Base-by-base conservation (phyloP, 352 stramenopile species). In the Globisporangium echinulatum region DNA sequence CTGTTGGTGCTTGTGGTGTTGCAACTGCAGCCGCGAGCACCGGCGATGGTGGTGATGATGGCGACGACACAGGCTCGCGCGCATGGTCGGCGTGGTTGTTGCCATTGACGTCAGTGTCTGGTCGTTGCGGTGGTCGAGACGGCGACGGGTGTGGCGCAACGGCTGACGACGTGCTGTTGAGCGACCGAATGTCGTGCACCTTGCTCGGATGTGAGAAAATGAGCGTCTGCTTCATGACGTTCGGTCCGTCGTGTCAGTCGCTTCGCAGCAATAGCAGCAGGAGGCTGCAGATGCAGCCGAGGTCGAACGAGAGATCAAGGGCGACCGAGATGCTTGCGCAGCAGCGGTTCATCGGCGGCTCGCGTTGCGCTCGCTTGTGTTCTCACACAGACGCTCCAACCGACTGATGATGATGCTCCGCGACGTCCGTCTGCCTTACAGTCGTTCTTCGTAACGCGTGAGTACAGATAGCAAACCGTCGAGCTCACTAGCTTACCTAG, bases 171-270 rank as follows among this genome's bases (percentile, higher is more conserved):
- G 49, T 9, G 19, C 14, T 14, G 38, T 43, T 36, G 33, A 49
- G 36, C 1, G 55, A 61, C 33, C 54, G 60, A n/a, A 61, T 47
- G 25, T 54, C 54, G 60, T 61, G 60, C 15, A 61, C 49, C 37
- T 61, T 61, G 39, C 49, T 58, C 48, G 60, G 37, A 14, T 52
- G 56, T 4, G 60, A 66, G 54, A 61, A 54, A 33, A 61, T 46
- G 36, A 61, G 38, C 54, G 47, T 53, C 60, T 60, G 47, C 33
- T 61, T 61, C 60, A 66, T 66, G 15, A 19, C 13, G 5, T 6
- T 48, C 11, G 10, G 11, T 15, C 25, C 25, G 25, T 33, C 25
- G 25, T 1, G 37, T 39, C 7, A 44, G 11, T 55, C 14, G 37
- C n/a, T 33, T 33, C 25, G 25, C 40, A n/a, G 4, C 33, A n/a